Conservation (phyloP, 1,284 basidiomycete species). For the Pascua sp. region DNA sequence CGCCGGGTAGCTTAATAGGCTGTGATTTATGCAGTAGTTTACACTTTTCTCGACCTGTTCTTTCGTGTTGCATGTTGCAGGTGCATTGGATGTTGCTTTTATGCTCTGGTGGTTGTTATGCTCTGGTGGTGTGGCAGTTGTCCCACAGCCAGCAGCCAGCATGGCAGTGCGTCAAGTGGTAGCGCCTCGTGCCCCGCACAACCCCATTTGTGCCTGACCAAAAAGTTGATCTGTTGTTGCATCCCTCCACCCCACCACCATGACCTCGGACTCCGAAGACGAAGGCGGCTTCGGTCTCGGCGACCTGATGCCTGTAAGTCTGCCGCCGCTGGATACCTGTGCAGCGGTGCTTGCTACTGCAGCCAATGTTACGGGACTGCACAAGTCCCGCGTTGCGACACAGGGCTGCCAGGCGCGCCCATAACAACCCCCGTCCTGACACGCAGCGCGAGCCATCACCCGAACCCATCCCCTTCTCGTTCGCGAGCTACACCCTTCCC, state of each 20-base stretch:
- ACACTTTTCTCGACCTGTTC: too few species aligned
- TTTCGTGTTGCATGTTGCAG: too few species aligned
- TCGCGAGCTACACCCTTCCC: conserved; percentile 43
- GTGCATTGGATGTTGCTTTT: too few species aligned
- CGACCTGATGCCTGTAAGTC: conserved; percentile 46
- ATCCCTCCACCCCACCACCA: background rate
- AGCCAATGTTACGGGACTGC: background rate
- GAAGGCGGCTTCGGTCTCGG: conserved; percentile 45
- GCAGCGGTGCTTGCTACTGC: background rate
- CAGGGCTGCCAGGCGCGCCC: conserved; percentile 23
- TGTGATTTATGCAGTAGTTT: too few species aligned
- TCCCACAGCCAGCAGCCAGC: too few species aligned
- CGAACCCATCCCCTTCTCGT: conserved; percentile 30
- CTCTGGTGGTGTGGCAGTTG: too few species aligned
- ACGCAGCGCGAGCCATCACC: conserved; percentile 32
- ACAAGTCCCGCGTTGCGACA: background rate
- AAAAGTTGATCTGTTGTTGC: too few species aligned
- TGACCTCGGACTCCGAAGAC: conserved; percentile 26
- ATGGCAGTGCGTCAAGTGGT: too few species aligned
- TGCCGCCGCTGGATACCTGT: background rate
- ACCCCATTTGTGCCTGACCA: too few species aligned
- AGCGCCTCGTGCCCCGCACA: too few species aligned
- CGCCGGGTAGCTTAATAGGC: too few species aligned
- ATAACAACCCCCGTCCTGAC: conserved; percentile 22
- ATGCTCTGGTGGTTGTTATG: too few species aligned